phyloP scores from a whole-genome alignment of 2,329 filamentous ascomycete species.

The Aspergillus pseudoterreus region DNA sequence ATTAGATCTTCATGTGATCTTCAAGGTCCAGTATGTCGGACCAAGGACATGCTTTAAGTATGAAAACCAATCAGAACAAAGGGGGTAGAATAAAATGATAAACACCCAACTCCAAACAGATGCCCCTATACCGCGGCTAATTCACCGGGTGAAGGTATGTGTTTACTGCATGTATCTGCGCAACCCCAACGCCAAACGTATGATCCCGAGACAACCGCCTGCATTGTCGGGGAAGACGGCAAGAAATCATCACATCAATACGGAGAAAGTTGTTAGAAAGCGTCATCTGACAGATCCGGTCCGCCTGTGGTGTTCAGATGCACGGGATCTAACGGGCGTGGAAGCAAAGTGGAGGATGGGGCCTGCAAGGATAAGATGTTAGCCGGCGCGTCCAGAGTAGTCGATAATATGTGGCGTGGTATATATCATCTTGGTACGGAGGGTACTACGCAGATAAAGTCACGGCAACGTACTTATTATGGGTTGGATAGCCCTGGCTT shows the following conservation, averaged over 20 bases:
- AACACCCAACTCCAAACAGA: neutral
- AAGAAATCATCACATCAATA: neutral
- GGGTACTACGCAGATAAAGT: neutral
- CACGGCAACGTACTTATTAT: slow-evolving; percentile 31
- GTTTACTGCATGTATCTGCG: neutral
- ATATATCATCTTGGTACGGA: too few species aligned
- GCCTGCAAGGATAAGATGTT: slow-evolving; percentile 18
- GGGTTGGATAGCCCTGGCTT: slow-evolving; percentile 34
- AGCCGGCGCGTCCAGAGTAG: neutral
- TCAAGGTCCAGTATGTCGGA: too few species aligned
- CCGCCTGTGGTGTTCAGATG: neutral
- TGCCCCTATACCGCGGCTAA: neutral
- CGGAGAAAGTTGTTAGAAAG: neutral
- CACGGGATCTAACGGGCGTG: slow-evolving; percentile 32
- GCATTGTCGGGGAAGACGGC: neutral
- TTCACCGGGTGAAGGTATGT: neutral
- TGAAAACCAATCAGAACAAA: neutral
- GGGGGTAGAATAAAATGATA: neutral
- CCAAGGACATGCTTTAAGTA: too few species aligned
- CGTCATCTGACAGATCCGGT: neutral
- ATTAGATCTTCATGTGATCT: too few species aligned
- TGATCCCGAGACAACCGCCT: neutral
- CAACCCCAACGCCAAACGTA: neutral
- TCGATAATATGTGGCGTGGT: too few species aligned
- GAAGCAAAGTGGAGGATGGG: slow-evolving; percentile 40